Conservation (phyloP, 305 asterid species). For the Fraxinus baroniana region DNA sequence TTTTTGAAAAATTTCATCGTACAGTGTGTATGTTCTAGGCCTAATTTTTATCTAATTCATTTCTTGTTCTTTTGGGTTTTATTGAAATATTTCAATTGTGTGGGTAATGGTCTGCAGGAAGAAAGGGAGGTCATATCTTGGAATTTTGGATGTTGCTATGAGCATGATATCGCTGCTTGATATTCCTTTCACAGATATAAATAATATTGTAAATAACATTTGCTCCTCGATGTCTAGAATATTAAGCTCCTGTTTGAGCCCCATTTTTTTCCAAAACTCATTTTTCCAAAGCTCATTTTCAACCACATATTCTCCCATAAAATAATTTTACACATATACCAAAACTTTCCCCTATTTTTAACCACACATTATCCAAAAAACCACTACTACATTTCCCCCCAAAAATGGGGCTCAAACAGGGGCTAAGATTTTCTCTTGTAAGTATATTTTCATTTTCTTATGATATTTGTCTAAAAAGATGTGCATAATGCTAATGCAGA, state of each 20-base stretch:
- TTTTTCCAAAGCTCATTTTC: neutral
- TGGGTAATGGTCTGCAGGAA: slow-evolving; percentile 51
- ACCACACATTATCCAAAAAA: neutral
- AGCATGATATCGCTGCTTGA: slow-evolving; percentile 57
- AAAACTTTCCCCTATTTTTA: neutral
- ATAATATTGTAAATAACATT: slow-evolving; percentile 56
- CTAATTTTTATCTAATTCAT: slow-evolving; percentile 11
- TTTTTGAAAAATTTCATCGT: neutral
- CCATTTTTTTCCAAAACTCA: neutral
- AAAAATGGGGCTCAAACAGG: neutral
- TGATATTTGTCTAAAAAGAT: slow-evolving; percentile 15
- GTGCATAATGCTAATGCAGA: slow-evolving; percentile 47
- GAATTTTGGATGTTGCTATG: slow-evolving; percentile 60
- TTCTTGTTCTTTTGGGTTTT: slow-evolving; percentile 9
- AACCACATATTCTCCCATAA: neutral
- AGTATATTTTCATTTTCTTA: slow-evolving; percentile 2
- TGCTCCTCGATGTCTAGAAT: neutral
- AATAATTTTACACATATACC: neutral
- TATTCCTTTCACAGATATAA: slow-evolving; percentile 80
- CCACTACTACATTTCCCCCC: neutral
- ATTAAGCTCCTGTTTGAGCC: neutral
- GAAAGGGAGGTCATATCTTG: slow-evolving; percentile 84
- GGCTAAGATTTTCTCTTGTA: slow-evolving; percentile 17
- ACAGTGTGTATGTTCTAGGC: slow-evolving; percentile 8
- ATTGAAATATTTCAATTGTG: slow-evolving; percentile 16